Base-by-base conservation (phyloP, 805 yeast species). In the Kodamaea neixiangensis region DNA sequence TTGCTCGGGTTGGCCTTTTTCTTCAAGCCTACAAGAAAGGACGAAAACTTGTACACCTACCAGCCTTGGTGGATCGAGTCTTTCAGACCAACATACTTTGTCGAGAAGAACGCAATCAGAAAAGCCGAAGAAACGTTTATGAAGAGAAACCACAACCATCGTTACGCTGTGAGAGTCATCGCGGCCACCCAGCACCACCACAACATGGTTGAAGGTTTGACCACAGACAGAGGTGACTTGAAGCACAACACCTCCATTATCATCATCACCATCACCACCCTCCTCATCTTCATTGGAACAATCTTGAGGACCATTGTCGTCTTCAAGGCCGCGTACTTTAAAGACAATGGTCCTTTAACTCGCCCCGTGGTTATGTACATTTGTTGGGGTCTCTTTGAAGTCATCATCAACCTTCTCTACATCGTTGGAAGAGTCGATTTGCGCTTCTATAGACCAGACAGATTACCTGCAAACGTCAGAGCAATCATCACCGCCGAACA, bases 51-150 rank as follows among this genome's bases (percentile, higher is more conserved):
- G 35, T 76, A 79, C 58, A 82, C 83, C 55, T 86, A 81, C 63
- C 88, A 83, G 62, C 89, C 96, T 34, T 84, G 85, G 79, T 87
- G 94, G 94, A 83, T 87, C 60, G 83, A 83, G 63, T 76, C 82
- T 4, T 85, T 86, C 57, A 60, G 69, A 19, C 76, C 84, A 14
- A 68, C 72, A 46, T 87, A 87, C 66, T 87, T 75, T 67, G 85
- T 84, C 11, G 73, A 75, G 54, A 77, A 75, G 51, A 75, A 75
- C 47, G 82, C 89, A 1, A 71, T 77, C 7, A 68, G 68, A 49
- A 65, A 69, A 44, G 86, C 84, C 11, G 80, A 71, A 55, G 71
- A 66, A 37, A 63, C 78, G 0, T 78, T 78, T 53, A 73, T 73
- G 67, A 65, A 67, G 48, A 63, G 81, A 60, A 80, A 77, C 60